phyloP scores from a whole-genome alignment of 441 rosid genomes.

The Bocquillonia castaneifolia region DNA sequence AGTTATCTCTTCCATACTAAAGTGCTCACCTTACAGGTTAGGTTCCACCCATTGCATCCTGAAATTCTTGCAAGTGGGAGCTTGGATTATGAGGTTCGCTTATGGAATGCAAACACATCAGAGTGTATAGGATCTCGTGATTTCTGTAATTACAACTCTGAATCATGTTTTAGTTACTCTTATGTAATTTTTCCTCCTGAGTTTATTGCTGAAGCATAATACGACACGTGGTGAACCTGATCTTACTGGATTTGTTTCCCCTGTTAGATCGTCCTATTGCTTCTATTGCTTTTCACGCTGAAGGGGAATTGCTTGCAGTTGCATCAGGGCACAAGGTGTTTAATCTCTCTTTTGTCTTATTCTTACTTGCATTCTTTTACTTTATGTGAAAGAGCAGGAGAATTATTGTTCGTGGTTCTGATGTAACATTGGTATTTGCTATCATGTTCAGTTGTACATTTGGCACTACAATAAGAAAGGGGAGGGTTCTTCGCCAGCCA shows the following conservation, averaged over 20 bases:
- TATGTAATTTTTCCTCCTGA: neutral
- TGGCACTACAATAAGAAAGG: constrained; percentile 73
- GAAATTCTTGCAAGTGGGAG: constrained; percentile 95
- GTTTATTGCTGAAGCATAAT: constrained; percentile 4
- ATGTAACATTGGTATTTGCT: constrained; percentile 21
- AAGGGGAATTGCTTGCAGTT: constrained; percentile 84
- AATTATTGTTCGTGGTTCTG: neutral
- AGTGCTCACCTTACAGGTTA: constrained; percentile 57
- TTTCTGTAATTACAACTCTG: constrained; percentile 54
- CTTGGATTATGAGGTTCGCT: constrained; percentile 82
- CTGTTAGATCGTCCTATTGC: constrained; percentile 82
- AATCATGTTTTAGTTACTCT: constrained; percentile 17
- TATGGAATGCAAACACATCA: constrained; percentile 77
- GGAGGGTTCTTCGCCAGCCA: constrained; percentile 59
- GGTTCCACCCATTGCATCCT: constrained; percentile 75
- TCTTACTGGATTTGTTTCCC: constrained; percentile 19
- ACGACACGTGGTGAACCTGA: constrained; percentile 16
- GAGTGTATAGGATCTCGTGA: constrained; percentile 75
- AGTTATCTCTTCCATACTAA: constrained; percentile 9
- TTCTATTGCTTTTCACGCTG: constrained; percentile 91
- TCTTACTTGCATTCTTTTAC: constrained; percentile 16
- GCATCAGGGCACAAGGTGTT: constrained; percentile 94
- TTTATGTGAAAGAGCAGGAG: constrained; percentile 1
- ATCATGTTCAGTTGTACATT: constrained; percentile 55
- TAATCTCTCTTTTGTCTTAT: constrained; percentile 17